phyloP scores from a whole-genome alignment of 768 basidiomycete species.

The Podaxis sp. region DNA sequence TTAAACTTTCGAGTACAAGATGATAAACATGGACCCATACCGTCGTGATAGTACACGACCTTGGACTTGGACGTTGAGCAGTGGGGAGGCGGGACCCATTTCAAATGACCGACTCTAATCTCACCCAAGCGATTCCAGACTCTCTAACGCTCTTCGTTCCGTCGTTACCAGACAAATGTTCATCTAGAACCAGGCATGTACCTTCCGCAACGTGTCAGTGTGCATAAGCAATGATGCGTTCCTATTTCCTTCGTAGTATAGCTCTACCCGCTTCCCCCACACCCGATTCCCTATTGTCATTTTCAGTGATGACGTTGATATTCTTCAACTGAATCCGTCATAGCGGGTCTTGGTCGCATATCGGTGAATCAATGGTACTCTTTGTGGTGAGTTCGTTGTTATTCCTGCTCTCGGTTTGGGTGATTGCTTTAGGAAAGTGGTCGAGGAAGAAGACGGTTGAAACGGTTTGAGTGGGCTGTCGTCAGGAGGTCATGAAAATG shows the following conservation, averaged over 20 bases:
- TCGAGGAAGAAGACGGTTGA: neutral
- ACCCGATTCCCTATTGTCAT: neutral
- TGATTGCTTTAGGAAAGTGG: neutral
- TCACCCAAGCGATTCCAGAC: neutral
- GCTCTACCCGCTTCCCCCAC: neutral
- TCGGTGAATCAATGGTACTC: neutral
- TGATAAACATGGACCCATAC: slow-evolving; percentile 35
- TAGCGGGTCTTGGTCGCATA: neutral
- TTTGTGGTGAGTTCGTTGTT: neutral
- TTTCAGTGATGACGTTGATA: neutral
- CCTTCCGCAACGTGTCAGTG: neutral
- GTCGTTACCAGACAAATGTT: neutral
- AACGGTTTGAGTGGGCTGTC: neutral
- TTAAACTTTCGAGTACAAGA: neutral
- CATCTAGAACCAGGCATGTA: neutral
- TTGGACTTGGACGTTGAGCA: slow-evolving; percentile 62
- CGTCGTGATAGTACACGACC: slow-evolving; percentile 80
- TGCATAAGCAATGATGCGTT: neutral
- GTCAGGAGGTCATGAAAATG: neutral
- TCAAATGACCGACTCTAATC: neutral
- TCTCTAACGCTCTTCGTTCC: neutral
- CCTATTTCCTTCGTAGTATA: neutral
- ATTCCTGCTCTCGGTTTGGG: neutral
- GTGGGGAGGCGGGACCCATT: neutral
- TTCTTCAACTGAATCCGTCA: neutral